Evolutionary conservation across 768 basidiomycete genomes (phyloP).

Genomic region (Russula compacta): DNA sequence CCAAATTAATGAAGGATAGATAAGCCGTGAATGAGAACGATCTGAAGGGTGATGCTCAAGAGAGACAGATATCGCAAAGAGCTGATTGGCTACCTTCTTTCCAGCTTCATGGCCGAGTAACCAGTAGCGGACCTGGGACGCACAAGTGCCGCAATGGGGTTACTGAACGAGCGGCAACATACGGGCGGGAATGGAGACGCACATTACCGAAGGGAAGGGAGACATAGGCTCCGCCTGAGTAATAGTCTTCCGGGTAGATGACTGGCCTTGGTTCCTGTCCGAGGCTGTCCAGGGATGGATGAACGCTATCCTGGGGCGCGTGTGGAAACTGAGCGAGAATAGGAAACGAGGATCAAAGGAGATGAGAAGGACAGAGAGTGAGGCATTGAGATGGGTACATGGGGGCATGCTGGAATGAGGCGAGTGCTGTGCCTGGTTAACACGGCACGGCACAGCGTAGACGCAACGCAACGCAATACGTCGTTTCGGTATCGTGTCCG

Average conservation of each 20-base stretch:
- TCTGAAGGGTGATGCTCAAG: conserved; percentile 30
- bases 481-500: too few species aligned
- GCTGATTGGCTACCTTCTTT: conserved; percentile 37
- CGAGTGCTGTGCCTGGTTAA: neutral
- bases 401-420: conserved; percentile 19
- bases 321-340: conserved; percentile 58
- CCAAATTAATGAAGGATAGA: conserved; percentile 70
- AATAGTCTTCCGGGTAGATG: conserved; percentile 67
- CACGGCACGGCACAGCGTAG: too few species aligned
- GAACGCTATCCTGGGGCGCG: conserved; percentile 42
- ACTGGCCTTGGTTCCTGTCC: conserved; percentile 49
- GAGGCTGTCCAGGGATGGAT: conserved; percentile 53
- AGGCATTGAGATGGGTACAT: conserved; percentile 30
- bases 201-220: conserved; percentile 58
- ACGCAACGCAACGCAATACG: too few species aligned
- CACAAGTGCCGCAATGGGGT: neutral
- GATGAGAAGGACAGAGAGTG: conserved; percentile 48
- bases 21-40: conserved; percentile 70
- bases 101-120: conserved; percentile 62
- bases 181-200: conserved; percentile 21
- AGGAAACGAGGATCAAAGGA: conserved; percentile 48
- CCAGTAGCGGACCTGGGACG: conserved; percentile 64
- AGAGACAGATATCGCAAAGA: neutral
- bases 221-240: conserved; percentile 53
- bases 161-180: neutral